These are phyloP conservation scores for Pilasporangium apinafurcum DNA, from an alignment of 352 stramenopile species.

Conservation along the genomic window DNA sequence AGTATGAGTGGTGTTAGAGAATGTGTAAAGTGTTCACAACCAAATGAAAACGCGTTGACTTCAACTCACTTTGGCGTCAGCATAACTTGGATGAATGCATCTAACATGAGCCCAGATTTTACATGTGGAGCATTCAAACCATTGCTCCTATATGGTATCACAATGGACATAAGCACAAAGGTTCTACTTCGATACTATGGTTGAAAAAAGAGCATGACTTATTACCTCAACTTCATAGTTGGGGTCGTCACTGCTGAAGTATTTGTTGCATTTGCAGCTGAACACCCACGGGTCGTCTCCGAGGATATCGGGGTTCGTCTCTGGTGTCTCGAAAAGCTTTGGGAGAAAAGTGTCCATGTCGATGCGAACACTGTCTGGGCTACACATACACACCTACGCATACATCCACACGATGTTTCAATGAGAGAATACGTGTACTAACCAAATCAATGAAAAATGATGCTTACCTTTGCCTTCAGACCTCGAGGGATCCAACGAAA, in stretches of 20 bases:
- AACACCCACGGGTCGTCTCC: constrained; percentile 65
- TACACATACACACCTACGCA: constrained; percentile 70
- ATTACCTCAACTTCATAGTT: constrained; percentile 47
- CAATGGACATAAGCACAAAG: background rate
- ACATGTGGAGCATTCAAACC: constrained; percentile 79
- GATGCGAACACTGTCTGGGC: constrained; percentile 76
- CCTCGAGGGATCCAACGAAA: constrained; percentile 79
- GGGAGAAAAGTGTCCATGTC: constrained; percentile 82
- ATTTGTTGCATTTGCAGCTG: constrained; percentile 62
- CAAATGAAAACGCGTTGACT: background rate
- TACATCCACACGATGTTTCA: background rate
- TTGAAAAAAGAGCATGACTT: background rate
- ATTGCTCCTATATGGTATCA: constrained; percentile 38
- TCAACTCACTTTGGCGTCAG: constrained; percentile 13
- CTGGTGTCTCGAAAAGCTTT: constrained; percentile 42
- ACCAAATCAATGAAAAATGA: background rate
- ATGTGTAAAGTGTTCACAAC: background rate
- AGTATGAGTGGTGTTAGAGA: constrained; percentile 6
- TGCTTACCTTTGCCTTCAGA: constrained; percentile 61
- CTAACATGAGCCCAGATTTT: constrained; percentile 71
- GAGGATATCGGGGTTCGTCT: constrained; percentile 25
- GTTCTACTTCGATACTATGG: too few relatives aligned
- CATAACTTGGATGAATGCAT: constrained; percentile 51
- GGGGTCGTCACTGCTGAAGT: constrained; percentile 48
- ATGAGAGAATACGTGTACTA: background rate